phyloP scores from a whole-genome alignment of 768 basidiomycete species.

The Panus rudis region DNA sequence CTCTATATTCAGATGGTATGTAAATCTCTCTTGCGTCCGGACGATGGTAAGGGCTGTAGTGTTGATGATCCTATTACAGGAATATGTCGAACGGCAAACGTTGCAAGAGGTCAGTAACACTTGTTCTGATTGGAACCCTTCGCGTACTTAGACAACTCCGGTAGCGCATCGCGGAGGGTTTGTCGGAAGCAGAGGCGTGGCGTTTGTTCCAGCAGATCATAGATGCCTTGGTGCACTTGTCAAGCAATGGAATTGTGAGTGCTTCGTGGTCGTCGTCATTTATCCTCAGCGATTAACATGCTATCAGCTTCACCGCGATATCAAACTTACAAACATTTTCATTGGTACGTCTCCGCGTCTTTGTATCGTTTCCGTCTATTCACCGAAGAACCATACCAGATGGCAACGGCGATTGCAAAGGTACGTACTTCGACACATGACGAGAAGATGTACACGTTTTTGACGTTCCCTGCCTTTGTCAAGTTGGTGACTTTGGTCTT shows the following conservation, averaged over 20 bases:
- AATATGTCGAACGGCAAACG: conserved; percentile 89
- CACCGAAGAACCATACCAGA: conserved; percentile 34
- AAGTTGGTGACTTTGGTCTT: conserved; percentile 90
- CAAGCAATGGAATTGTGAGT: conserved; percentile 76
- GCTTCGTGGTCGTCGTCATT: neutral
- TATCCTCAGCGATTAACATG: neutral
- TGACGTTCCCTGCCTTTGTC: no score
- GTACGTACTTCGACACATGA: conserved; percentile 28
- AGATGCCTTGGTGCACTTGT: conserved; percentile 88
- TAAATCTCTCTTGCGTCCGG: neutral
- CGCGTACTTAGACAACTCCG: conserved; percentile 3
- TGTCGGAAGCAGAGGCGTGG: conserved; percentile 86
- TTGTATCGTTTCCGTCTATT: neutral
- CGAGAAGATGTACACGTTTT: no score
- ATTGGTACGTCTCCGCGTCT: conserved; percentile 80
- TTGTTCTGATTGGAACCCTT: neutral
- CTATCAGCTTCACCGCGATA: conserved; percentile 67
- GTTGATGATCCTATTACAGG: conserved; percentile 35
- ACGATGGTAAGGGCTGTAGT: neutral
- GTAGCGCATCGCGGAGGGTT: conserved; percentile 72
- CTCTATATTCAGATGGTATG: conserved; percentile 92
- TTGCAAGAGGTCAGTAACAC: conserved; percentile 60
- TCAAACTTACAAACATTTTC: conserved; percentile 92
- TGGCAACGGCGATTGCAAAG: conserved; percentile 79
- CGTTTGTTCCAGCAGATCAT: conserved; percentile 82